Evolutionary conservation across 2,329 filamentous ascomycete genomes (phyloP).

Genomic region (Aspergillus caelatus): DNA sequence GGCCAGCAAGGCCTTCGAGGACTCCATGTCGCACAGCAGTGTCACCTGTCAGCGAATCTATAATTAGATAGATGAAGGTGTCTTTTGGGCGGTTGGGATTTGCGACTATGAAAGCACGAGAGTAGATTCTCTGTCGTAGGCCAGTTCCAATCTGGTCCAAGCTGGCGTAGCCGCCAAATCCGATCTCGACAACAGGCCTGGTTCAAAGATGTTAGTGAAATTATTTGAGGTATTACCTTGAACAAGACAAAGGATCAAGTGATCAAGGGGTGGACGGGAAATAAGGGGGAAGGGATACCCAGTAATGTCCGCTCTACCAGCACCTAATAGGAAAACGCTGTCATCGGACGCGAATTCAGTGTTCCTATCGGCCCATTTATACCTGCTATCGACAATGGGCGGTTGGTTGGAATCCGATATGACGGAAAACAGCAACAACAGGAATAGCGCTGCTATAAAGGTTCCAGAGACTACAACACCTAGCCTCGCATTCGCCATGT

Average conservation of each 20-base stretch:
- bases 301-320: conserved; percentile 73
- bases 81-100: conserved; percentile 67
- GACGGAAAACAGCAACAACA: conserved; percentile 35
- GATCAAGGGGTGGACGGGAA: neutral
- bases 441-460: conserved; percentile 30
- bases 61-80: conserved; percentile 81
- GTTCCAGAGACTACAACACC: conserved; percentile 29
- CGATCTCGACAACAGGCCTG: conserved; percentile 84
- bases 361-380: conserved; percentile 28
- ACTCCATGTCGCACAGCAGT: conserved; percentile 88
- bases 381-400: conserved; percentile 20
- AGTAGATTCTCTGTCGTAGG: conserved; percentile 83
- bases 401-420: conserved; percentile 20
- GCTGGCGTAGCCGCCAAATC: conserved; percentile 90
- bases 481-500: conserved; percentile 35
- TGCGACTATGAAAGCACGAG: conserved; percentile 84
- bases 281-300: conserved; percentile 50
- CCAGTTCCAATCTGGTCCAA: conserved; percentile 80
- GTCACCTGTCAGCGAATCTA: conserved; percentile 86
- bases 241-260: neutral
- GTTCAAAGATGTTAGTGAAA: neutral
- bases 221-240: too few species aligned
- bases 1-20: conserved; percentile 67
- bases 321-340: conserved; percentile 64
- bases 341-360: conserved; percentile 29